Percentiles rank a stretch among this genome's conserved stretches.
Conservation (phyloP, 352 stramenopile genomes). For the Albugo candida region DNA sequence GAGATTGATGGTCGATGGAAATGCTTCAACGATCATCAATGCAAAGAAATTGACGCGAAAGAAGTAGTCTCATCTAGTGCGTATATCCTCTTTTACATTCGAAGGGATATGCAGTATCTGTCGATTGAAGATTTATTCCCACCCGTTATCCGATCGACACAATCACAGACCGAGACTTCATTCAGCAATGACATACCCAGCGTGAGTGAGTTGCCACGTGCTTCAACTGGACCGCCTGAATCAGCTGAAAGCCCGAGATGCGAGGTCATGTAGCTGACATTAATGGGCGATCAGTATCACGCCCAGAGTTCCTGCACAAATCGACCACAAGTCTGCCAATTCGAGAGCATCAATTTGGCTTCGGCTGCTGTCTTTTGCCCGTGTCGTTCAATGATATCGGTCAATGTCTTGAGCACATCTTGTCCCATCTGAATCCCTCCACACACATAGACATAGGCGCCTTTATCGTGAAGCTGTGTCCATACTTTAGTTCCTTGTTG, state of each 20-base stretch:
- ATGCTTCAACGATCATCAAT: constrained; percentile 94
- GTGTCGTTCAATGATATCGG: constrained; percentile 57
- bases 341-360: constrained; percentile 73
- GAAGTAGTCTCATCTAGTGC: constrained; percentile 73
- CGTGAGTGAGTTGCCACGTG: too few relatives aligned
- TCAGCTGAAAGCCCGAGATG: too few relatives aligned
- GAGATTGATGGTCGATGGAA: constrained; percentile 90
- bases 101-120: constrained; percentile 41
- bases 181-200: too few relatives aligned
- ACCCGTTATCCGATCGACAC: constrained; percentile 17
- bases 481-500: constrained; percentile 45
- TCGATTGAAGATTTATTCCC: constrained; percentile 62
- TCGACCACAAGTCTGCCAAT: constrained; percentile 69
- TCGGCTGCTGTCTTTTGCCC: constrained; percentile 26
- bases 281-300: constrained; percentile 13
- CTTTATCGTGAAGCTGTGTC: constrained; percentile 31
- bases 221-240: too few relatives aligned
- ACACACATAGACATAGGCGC: constrained; percentile 94
- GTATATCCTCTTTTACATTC: constrained; percentile 83
- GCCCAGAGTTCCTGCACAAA: constrained; percentile 95
- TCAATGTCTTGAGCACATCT: constrained; percentile 88
- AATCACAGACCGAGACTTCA: neutral
- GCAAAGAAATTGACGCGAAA: constrained; percentile 70
- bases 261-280: too few relatives aligned
- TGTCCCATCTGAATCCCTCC: constrained; percentile 93